A percentile compares a stretch with the other conserved stretches of the same genome.
phyloP scores from a whole-genome alignment of 2,329 filamentous ascomycete species.

The Fusarium vanettenii region DNA sequence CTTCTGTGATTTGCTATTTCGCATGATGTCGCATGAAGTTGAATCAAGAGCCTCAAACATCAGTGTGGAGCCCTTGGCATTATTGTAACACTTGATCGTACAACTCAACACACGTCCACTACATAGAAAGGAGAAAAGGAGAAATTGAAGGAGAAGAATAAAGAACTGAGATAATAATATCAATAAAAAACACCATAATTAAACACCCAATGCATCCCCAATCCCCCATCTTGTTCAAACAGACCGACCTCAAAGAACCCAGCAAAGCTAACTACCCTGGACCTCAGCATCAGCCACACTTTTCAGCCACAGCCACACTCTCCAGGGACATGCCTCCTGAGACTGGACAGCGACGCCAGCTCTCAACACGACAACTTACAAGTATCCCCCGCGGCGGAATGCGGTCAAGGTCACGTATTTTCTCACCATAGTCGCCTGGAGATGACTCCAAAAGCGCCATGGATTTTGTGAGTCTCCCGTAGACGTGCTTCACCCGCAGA shows the following conservation, averaged over 20 bases:
- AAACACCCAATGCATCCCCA: not conserved
- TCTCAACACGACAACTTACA: constrained; percentile 38
- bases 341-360: constrained; percentile 22
- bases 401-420: constrained; percentile 30
- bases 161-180: not conserved
- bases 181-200: not conserved
- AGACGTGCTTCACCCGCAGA: not conserved
- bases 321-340: constrained; percentile 12
- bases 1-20: not conserved
- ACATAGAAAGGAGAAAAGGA: not conserved
- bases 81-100: not conserved
- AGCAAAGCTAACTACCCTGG: constrained; percentile 11
- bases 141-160: not conserved
- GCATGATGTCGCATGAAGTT: not conserved
- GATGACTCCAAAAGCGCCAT: constrained; percentile 62
- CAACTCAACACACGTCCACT: not conserved
- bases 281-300: constrained; percentile 2
- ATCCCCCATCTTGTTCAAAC: not conserved
- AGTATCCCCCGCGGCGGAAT: constrained; percentile 31
- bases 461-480: constrained; percentile 64
- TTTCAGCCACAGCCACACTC: constrained; percentile 30
- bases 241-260: not conserved
- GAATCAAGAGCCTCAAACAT: not conserved
- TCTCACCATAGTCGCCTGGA: constrained; percentile 44
- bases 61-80: not conserved